Conservation (phyloP, 164 flowering plant species). For the Macadamia integrifolia region DNA sequence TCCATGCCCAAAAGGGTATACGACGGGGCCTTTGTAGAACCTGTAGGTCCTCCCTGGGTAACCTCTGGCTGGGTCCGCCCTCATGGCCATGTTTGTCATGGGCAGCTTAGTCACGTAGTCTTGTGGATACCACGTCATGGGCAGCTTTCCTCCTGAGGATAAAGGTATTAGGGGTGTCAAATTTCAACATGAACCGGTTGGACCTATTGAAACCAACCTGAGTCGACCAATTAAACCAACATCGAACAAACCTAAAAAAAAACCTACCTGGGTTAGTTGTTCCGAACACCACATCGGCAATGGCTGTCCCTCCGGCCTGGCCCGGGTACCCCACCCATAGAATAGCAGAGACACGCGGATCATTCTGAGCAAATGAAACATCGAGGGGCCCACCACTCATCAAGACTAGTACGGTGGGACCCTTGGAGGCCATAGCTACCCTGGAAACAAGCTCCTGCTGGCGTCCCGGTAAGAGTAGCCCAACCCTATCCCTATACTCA, state of each 20-base stretch:
- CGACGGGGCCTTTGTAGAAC: conserved; percentile 79
- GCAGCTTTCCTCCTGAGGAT: conserved; percentile 67
- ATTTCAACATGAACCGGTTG: no score
- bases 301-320: conserved; percentile 85
- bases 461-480: conserved; percentile 70
- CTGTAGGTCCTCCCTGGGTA: conserved; percentile 93
- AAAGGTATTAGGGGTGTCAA: no score
- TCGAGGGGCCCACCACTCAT: conserved; percentile 94
- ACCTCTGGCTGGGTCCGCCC: conserved; percentile 40
- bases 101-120: conserved; percentile 53
- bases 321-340: conserved; percentile 96
- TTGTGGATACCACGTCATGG: conserved; percentile 94
- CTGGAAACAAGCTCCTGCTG: conserved; percentile 71
- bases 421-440: conserved; percentile 64
- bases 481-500: conserved; percentile 53
- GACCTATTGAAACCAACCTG: no score
- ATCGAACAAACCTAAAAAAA: no score
- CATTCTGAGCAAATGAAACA: conserved; percentile 61
- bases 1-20: conserved; percentile 89
- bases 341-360: conserved; percentile 53
- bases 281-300: conserved; percentile 84
- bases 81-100: conserved; percentile 85
- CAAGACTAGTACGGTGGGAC: conserved; percentile 68
- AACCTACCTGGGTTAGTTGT: conserved; percentile 61
- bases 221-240: no score